phyloP scores from a whole-genome alignment of 352 stramenopile genomes.

The Stephanocyclus meneghinianus region DNA sequence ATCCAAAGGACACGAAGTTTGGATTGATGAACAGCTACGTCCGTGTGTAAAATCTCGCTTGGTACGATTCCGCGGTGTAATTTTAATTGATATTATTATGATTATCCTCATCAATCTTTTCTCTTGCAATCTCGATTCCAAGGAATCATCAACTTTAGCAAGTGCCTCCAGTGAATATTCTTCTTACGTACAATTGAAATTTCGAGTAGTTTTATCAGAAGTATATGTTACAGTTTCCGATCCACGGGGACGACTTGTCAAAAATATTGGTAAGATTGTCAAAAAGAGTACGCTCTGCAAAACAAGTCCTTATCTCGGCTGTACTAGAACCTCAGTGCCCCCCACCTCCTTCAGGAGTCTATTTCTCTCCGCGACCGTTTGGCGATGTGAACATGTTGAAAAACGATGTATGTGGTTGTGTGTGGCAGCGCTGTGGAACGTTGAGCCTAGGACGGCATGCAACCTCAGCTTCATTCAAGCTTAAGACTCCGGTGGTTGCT shows the following conservation, averaged over 20 bases:
- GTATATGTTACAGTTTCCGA: conserved; percentile 75
- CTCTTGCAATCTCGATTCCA: too few species aligned
- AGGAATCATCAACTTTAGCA: conserved; percentile 34
- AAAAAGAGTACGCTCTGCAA: not conserved
- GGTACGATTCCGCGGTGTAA: conserved; percentile 18
- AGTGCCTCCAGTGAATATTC: conserved; percentile 75
- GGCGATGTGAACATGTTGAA: conserved; percentile 67
- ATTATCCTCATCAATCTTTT: too few species aligned
- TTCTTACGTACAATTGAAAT: conserved; percentile 72
- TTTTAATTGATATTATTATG: too few species aligned
- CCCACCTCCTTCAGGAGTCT: conserved; percentile 35
- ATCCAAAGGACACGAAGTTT: not conserved
- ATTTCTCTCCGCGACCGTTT: conserved; percentile 72
- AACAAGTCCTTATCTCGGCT: not conserved
- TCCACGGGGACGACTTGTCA: conserved; percentile 71
- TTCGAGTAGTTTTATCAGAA: conserved; percentile 72
- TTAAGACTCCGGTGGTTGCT: conserved; percentile 68
- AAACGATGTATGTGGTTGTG: conserved; percentile 56
- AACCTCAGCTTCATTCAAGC: conserved; percentile 57
- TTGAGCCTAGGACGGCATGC: conserved; percentile 69
- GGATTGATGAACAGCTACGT: conserved; percentile 63
- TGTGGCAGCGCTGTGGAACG: conserved; percentile 78
- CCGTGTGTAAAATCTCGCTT: conserved; percentile 62
- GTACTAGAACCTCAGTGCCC: conserved; percentile 34
- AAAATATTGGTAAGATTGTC: conserved; percentile 41